Base-by-base conservation (phyloP, 192 early-diverging fungal genomes). In the Entomortierella parvispora region DNA sequence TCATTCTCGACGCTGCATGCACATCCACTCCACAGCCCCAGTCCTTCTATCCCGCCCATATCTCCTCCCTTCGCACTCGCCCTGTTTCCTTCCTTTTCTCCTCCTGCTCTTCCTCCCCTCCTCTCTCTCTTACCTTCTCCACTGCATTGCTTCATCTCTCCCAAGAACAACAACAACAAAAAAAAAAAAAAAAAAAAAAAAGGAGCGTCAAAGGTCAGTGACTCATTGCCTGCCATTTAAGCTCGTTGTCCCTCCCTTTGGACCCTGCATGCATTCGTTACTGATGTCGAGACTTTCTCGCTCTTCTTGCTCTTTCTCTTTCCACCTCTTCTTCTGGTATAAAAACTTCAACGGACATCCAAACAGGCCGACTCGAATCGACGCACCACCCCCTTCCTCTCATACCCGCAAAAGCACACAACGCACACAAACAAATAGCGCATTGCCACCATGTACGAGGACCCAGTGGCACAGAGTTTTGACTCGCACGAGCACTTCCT, bases 361-460 rank as follows among this genome's bases (percentile, higher is more conserved):
- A 40, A 8, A 44, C 43, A 44, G 9, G 43, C 17, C 17, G 43
- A 44, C 17, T 8, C 43, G 17, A 8, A 44, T 44, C 43, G 8
- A 40, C 37, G 37, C 7, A 40, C 37, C 47, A 49, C 47, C 15
- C n/a, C 47, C 51, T 53, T 17, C 32, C 32, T 25, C 0, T 32
- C 17, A n/a, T 34, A 32, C 32, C n/a, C 53, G 3, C 32, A 3
- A 33, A 2, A n/a, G 29, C 5, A 55, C 54, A 40, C 34, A 18
- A 53, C 54, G 12, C 54, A 40, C 22, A 5, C 28, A 22, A n/a
- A 40, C 54, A 56, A 40, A 59, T 22, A 34, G 25, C 31, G 11
- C 18, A 22, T 9, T 22, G 40, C 15, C 40, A 49, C 9, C 26
- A 71, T 71, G 69, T 71, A 71, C 61, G 69, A 71, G 26, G 69